Conservation (phyloP, 164 flowering plant species). For the Vitis rupestris region DNA sequence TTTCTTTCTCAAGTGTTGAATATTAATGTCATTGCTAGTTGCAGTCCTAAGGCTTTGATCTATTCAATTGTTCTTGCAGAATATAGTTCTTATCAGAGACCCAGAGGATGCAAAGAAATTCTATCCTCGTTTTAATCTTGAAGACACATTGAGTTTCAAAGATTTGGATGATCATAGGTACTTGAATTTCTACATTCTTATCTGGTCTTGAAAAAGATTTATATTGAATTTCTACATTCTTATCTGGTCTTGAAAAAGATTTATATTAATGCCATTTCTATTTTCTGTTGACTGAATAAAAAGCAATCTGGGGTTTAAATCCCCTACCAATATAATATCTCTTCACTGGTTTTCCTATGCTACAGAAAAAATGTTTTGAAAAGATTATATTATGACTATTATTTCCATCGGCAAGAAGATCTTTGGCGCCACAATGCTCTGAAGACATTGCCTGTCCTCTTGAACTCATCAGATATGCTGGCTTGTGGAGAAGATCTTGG, state of each 20-base stretch:
- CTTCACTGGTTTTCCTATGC: slow-evolving; percentile 6
- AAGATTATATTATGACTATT: slow-evolving; percentile 88
- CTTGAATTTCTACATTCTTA: not conserved
- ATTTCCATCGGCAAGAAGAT: slow-evolving; percentile 88
- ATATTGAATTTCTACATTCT: not conserved
- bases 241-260: not conserved
- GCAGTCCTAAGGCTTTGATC: slow-evolving; percentile 4
- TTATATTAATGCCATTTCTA: not conserved
- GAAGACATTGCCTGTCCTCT: slow-evolving; percentile 88
- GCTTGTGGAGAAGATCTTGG: slow-evolving; percentile 99
- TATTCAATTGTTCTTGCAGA: slow-evolving; percentile 48
- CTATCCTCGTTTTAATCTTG: slow-evolving; percentile 95
- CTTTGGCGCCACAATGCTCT: slow-evolving; percentile 91
- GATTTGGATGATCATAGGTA: slow-evolving; percentile 93
- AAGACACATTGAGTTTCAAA: slow-evolving; percentile 80
- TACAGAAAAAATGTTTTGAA: slow-evolving; percentile 85
- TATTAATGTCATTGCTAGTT: not conserved
- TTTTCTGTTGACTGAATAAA: not conserved
- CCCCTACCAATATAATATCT: not conserved
- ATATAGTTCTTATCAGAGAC: slow-evolving; percentile 90
- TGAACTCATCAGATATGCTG: slow-evolving; percentile 95
- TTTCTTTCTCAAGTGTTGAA: not conserved
- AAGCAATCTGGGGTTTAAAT: not conserved
- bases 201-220: not conserved
- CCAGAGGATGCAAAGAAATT: slow-evolving; percentile 76